These are phyloP conservation scores for Pseudogymnoascus sp. DNA, from an alignment of 2,329 filamentous ascomycete species.

Conservation along the genomic window DNA sequence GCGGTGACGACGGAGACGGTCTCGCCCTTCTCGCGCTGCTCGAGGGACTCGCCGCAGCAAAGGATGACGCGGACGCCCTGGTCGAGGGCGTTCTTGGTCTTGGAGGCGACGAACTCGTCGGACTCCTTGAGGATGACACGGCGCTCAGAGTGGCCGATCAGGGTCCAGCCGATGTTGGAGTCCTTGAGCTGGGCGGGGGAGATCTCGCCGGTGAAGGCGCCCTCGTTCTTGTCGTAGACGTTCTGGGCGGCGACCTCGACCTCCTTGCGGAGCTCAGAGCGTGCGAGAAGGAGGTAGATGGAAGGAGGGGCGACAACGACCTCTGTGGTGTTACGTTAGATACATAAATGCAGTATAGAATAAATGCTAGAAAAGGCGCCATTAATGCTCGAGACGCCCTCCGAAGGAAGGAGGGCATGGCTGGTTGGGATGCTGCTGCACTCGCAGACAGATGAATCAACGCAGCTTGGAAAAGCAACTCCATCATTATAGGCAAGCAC, in stretches of 20 bases:
- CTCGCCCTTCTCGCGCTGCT: conserved; percentile 79
- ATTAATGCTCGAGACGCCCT: not conserved
- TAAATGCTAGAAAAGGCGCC: not conserved
- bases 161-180: conserved; percentile 76
- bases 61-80: conserved; percentile 86
- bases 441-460: not conserved
- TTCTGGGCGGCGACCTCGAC: conserved; percentile 92
- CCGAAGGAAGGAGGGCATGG: not conserved
- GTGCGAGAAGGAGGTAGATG: conserved; percentile 82
- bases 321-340: conserved; percentile 46
- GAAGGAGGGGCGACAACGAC: conserved; percentile 87
- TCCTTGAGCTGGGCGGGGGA: conserved; percentile 87
- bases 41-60: conserved; percentile 92
- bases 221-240: conserved; percentile 93
- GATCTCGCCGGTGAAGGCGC: conserved; percentile 96
- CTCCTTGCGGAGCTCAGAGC: conserved; percentile 64
- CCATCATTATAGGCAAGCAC: not conserved
- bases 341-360: not conserved
- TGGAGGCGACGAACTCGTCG: conserved; percentile 77
- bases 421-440: not conserved
- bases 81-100: conserved; percentile 88
- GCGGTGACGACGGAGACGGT: conserved; percentile 78
- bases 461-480: not conserved
- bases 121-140: conserved; percentile 81
- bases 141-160: conserved; percentile 92